Conservation (phyloP, 1,139 yeast species). For the Candida tetrigidarum region DNA sequence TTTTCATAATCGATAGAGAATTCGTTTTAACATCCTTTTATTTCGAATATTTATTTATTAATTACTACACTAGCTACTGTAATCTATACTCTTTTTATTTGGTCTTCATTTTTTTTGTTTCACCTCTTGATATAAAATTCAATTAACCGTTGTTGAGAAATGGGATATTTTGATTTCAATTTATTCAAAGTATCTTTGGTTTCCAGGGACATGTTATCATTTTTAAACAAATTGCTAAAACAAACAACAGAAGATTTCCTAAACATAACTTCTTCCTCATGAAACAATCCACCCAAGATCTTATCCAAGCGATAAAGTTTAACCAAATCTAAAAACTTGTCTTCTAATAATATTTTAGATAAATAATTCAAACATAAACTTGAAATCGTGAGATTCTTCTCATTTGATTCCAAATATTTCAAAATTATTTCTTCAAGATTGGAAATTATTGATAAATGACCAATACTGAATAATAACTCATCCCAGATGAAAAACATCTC, state of each 20-base stretch:
- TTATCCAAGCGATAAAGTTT: conserved; percentile 26
- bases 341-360: conserved; percentile 12
- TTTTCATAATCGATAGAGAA: no score
- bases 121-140: conserved; percentile 14
- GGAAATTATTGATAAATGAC: neutral
- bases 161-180: conserved; percentile 15
- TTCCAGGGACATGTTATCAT: conserved; percentile 18
- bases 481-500: conserved; percentile 17
- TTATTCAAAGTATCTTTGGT: conserved; percentile 12
- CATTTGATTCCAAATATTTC: conserved; percentile 12
- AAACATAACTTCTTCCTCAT: conserved; percentile 39
- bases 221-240: conserved; percentile 40
- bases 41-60: neutral
- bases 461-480: conserved; percentile 12
- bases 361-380: conserved; percentile 16
- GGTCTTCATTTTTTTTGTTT: neutral
- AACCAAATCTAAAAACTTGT: conserved; percentile 5
- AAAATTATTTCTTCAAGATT: conserved; percentile 12
- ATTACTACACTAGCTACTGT: neutral
- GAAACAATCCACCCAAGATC: conserved; percentile 29
- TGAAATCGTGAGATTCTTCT: conserved; percentile 8
- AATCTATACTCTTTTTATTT: neutral
- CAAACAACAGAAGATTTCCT: conserved; percentile 44
- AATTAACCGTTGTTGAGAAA: conserved; percentile 17
- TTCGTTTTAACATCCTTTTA: no score